Conservation (phyloP, 345 rosid genomes). For the Adansonia digitata region DNA sequence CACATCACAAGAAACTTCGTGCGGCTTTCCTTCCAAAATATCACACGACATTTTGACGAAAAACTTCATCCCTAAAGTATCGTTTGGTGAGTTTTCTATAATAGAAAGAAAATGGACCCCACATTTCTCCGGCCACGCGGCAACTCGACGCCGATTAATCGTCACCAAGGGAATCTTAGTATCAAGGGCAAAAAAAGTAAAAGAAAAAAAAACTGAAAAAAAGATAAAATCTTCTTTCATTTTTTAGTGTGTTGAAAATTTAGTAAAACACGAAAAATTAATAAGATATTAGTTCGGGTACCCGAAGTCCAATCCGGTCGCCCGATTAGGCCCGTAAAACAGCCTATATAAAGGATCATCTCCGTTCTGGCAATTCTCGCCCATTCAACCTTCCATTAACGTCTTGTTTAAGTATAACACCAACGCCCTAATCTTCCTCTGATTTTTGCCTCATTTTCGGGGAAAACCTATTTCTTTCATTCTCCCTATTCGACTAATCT, state of each 20-base stretch:
- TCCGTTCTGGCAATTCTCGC: conserved; percentile 61
- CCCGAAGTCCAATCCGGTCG: conserved; percentile 22
- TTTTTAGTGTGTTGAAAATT: not conserved
- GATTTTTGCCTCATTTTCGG: conserved; percentile 21
- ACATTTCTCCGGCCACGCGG: conserved; percentile 41
- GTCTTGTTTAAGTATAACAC: not conserved
- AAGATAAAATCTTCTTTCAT: not conserved
- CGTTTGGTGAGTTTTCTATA: conserved; percentile 11
- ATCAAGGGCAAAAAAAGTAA: not conserved
- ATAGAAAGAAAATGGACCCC: not conserved
- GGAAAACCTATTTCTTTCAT: conserved; percentile 16
- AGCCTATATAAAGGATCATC: conserved; percentile 43
- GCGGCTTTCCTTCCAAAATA: conserved; percentile 21
- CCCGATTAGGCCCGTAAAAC: conserved; percentile 7
- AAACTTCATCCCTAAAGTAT: not conserved
- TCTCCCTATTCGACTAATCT: not conserved
- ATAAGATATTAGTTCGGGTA: conserved; percentile 6
- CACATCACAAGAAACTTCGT: conserved; percentile 24
- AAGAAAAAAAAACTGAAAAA: not conserved
- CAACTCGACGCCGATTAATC: conserved; percentile 47
- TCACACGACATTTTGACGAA: conserved; percentile 11
- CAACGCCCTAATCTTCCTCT: conserved; percentile 4
- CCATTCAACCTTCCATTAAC: conserved; percentile 20
- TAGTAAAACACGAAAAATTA: conserved; percentile 6
- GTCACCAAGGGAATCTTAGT: conserved; percentile 16